These are phyloP conservation scores for Amanita jacksonii DNA, from an alignment of 768 basidiomycete species.

Conservation along the genomic window DNA sequence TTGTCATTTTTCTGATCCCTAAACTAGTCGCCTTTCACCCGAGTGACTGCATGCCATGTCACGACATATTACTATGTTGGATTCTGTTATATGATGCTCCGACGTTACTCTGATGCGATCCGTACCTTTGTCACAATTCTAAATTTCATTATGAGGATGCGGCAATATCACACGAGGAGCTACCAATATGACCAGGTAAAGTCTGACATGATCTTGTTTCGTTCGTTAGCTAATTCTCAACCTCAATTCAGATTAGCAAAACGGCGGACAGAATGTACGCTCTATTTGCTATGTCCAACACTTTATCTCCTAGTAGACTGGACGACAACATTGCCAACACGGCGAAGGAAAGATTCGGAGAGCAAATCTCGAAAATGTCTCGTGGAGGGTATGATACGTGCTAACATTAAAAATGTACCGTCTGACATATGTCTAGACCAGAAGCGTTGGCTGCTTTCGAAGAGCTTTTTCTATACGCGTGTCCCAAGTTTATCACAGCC, in stretches of 20 bases:
- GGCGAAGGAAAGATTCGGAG: slow-evolving; percentile 90
- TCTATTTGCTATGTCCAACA: slow-evolving; percentile 87
- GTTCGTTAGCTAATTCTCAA: not conserved
- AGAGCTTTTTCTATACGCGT: slow-evolving; percentile 90
- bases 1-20: slow-evolving; percentile 10
- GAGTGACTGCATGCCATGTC: slow-evolving; percentile 96
- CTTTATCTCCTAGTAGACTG: slow-evolving; percentile 82
- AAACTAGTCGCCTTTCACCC: slow-evolving; percentile 72
- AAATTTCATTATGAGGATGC: slow-evolving; percentile 93
- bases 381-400: slow-evolving; percentile 73
- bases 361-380: slow-evolving; percentile 79
- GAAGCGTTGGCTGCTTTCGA: slow-evolving; percentile 76
- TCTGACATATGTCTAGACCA: too few species aligned
- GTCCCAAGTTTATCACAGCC: slow-evolving; percentile 94
- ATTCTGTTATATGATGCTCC: slow-evolving; percentile 93
- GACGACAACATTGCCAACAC: slow-evolving; percentile 93
- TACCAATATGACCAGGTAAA: slow-evolving; percentile 92
- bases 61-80: slow-evolving; percentile 93
- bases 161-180: slow-evolving; percentile 92
- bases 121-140: slow-evolving; percentile 87
- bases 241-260: slow-evolving; percentile 74
- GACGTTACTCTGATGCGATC: slow-evolving; percentile 92
- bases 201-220: not conserved
- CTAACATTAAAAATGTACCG: too few species aligned
- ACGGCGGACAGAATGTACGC: slow-evolving; percentile 98